Conservation (phyloP, 305 asterid species). For the Fraxinus albicans region DNA sequence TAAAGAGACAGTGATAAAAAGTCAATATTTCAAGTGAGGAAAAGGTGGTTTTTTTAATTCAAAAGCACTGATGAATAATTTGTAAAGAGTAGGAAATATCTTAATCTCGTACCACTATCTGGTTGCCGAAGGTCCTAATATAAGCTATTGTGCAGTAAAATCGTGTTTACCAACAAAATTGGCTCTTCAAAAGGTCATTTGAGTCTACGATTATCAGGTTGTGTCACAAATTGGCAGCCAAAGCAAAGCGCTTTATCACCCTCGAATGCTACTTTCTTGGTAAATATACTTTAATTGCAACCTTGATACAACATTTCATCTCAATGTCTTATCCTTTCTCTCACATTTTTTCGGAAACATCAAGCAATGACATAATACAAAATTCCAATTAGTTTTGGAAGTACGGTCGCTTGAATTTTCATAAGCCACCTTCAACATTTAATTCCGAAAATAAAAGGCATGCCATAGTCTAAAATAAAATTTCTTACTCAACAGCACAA, state of each 20-base stretch:
- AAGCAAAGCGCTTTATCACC: background rate
- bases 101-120: background rate
- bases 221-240: background rate
- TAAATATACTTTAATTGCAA: background rate
- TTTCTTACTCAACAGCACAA: background rate
- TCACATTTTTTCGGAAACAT: background rate
- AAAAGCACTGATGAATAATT: conserved; percentile 2
- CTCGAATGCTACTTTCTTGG: background rate
- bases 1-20: background rate
- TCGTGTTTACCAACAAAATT: background rate
- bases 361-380: background rate
- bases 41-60: background rate
- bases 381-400: background rate
- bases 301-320: background rate
- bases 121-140: background rate
- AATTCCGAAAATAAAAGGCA: background rate
- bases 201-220: background rate
- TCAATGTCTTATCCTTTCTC: background rate
- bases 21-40: background rate
- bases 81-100: background rate
- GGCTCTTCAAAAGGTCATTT: background rate
- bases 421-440: background rate
- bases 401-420: background rate
- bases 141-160: background rate
- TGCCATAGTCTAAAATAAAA: background rate